phyloP scores from a whole-genome alignment of 495 filamentous ascomycete genomes.

The Tuber aestivum region DNA sequence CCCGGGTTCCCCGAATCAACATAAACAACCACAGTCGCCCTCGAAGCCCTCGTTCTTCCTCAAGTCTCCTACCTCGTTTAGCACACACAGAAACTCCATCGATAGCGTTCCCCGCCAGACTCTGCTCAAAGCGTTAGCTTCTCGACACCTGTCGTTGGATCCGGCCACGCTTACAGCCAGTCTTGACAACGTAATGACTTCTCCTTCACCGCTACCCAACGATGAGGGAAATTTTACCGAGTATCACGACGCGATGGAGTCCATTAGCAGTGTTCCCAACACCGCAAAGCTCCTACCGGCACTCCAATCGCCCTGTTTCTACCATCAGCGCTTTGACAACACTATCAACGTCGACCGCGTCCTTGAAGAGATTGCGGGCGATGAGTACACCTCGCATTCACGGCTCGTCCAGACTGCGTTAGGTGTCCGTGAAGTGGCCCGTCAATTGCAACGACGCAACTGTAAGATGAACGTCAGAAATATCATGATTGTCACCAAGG shows the following conservation, averaged over 20 bases:
- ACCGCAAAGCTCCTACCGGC: conserved; percentile 58
- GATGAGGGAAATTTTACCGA: conserved; percentile 44
- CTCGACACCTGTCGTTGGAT: conserved; percentile 53
- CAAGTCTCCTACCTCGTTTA: conserved; percentile 27
- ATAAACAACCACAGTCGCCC: neutral
- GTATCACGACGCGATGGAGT: conserved; percentile 21
- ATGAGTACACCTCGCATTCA: conserved; percentile 87
- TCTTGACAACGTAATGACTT: conserved; percentile 23
- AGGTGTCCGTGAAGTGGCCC: conserved; percentile 86
- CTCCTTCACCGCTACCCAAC: conserved; percentile 46
- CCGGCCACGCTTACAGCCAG: conserved; percentile 25
- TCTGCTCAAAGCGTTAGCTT: conserved; percentile 80
- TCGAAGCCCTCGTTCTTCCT: conserved; percentile 19
- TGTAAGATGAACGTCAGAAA: conserved; percentile 68
- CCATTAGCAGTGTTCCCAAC: conserved; percentile 47
- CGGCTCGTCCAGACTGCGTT: conserved; percentile 90
- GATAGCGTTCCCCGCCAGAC: conserved; percentile 68
- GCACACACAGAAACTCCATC: conserved; percentile 27
- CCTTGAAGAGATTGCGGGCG: conserved; percentile 82
- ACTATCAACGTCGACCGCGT: conserved; percentile 93
- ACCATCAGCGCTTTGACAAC: conserved; percentile 92
- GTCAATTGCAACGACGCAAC: conserved; percentile 69
- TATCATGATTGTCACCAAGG: conserved; percentile 86
- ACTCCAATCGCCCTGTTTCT: conserved; percentile 89
- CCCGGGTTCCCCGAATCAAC: conserved; percentile 12